A percentile compares a stretch with the other conserved stretches of the same genome.
These are phyloP conservation scores for Fomitopsis serialis DNA, from an alignment of 768 basidiomycete species.

Conservation along the genomic window DNA sequence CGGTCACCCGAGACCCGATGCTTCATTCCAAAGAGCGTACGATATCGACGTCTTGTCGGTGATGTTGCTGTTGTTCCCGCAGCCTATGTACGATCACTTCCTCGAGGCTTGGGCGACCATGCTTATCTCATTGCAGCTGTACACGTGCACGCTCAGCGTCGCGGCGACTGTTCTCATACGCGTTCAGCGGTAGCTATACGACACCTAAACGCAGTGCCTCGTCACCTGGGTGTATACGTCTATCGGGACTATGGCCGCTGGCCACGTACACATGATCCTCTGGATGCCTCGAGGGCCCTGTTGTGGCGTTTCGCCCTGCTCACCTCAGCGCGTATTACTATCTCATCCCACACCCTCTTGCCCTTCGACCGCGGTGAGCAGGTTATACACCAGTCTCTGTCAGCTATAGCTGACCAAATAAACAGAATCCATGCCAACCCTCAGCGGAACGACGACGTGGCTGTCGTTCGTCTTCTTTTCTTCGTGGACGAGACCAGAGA, in stretches of 20 bases:
- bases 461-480: conserved; percentile 34
- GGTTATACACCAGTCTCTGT: neutral
- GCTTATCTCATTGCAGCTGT: conserved; percentile 9
- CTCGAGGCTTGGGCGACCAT: neutral
- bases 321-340: conserved; percentile 36
- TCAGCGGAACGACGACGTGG: conserved; percentile 27
- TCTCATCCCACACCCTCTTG: conserved; percentile 49
- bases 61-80: conserved; percentile 5
- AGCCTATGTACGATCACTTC: conserved; percentile 10
- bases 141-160: conserved; percentile 15
- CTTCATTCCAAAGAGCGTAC: conserved; percentile 15
- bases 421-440: conserved; percentile 17
- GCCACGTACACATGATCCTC: conserved; percentile 45
- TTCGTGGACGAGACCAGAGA: conserved; percentile 47
- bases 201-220: conserved; percentile 44
- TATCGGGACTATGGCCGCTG: conserved; percentile 61
- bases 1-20: neutral
- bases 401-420: neutral
- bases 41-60: conserved; percentile 27
- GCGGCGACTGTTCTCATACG: conserved; percentile 9
- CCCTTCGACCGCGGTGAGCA: conserved; percentile 47
- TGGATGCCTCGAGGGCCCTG: conserved; percentile 41
- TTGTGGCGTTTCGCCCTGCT: conserved; percentile 43
- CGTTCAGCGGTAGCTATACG: conserved; percentile 19
- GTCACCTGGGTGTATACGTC: conserved; percentile 38